A percentile compares a stretch with the other conserved stretches of the same genome.
Evolutionary conservation across 2,329 filamentous ascomycete species (phyloP).

Genomic region (Scedosporium aurantiacum): DNA sequence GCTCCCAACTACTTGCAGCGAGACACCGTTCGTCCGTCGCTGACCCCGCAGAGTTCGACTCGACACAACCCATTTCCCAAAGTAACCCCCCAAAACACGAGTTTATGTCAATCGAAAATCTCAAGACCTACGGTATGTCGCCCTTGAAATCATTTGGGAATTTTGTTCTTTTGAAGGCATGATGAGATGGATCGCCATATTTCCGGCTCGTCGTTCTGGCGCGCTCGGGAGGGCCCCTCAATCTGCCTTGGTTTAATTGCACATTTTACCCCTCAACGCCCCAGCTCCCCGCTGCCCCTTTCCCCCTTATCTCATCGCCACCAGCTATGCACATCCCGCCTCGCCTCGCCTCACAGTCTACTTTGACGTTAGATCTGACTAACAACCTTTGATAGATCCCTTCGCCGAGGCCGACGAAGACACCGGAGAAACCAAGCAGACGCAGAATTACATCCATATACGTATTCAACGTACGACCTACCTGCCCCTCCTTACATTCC

Average conservation of each 20-base stretch:
- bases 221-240: background rate
- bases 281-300: background rate
- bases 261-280: background rate
- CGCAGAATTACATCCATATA: conserved; percentile 98
- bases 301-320: background rate
- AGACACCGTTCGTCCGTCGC: conserved; percentile 43
- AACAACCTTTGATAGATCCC: conserved; percentile 57
- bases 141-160: background rate
- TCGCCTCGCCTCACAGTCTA: background rate
- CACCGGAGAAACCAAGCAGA: conserved; percentile 87
- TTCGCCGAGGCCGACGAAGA: conserved; percentile 99
- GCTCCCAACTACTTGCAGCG: conserved; percentile 24
- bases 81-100: conserved; percentile 55
- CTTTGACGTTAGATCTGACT: background rate
- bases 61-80: conserved; percentile 42
- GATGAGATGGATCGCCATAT: background rate
- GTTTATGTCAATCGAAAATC: conserved; percentile 99
- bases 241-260: background rate
- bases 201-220: background rate
- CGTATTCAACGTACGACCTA: conserved; percentile 85
- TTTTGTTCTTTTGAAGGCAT: background rate
- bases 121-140: conserved; percentile 82
- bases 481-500: conserved; percentile 7
- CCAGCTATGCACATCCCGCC: background rate
- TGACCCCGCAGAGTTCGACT: conserved; percentile 23